Conservation (phyloP, 2,329 filamentous ascomycete genomes). For the Dendrostoma leiphaemia region DNA sequence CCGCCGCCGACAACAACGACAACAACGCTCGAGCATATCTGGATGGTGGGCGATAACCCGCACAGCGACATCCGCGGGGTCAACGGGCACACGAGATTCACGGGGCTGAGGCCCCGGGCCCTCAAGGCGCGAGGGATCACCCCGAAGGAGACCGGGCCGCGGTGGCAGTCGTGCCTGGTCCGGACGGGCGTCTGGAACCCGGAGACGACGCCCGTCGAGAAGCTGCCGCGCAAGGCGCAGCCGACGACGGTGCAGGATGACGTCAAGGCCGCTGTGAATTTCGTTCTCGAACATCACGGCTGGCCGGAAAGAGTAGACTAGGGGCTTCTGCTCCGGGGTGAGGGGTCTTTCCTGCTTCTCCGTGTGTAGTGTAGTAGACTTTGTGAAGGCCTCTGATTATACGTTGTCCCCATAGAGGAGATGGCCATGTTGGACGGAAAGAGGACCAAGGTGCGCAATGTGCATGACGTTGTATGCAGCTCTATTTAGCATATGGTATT, state of each 20-base stretch:
- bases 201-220: neutral
- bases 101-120: too few relatives aligned
- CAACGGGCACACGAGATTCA: conserved; percentile 64
- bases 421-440: too few relatives aligned
- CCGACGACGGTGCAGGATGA: conserved; percentile 56
- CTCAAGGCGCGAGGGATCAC: conserved; percentile 31
- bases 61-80: conserved; percentile 89
- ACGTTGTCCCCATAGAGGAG: too few relatives aligned
- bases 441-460: too few relatives aligned
- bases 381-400: too few relatives aligned
- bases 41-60: conserved; percentile 92
- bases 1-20: too few relatives aligned
- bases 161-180: conserved; percentile 75
- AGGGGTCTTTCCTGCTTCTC: too few relatives aligned
- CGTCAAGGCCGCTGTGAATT: conserved; percentile 74
- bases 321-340: too few relatives aligned
- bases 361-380: too few relatives aligned
- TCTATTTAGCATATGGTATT: too few relatives aligned
- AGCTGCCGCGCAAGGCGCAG: neutral
- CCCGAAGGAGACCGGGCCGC: conserved; percentile 38
- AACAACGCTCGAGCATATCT: conserved; percentile 62
- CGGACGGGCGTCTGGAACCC: conserved; percentile 72
- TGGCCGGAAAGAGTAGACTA: conserved; percentile 28
- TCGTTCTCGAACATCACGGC: conserved; percentile 64
- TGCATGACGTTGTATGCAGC: too few relatives aligned